phyloP scores from a whole-genome alignment of 495 filamentous ascomycete genomes.

The Hypoxylon fuscum region DNA sequence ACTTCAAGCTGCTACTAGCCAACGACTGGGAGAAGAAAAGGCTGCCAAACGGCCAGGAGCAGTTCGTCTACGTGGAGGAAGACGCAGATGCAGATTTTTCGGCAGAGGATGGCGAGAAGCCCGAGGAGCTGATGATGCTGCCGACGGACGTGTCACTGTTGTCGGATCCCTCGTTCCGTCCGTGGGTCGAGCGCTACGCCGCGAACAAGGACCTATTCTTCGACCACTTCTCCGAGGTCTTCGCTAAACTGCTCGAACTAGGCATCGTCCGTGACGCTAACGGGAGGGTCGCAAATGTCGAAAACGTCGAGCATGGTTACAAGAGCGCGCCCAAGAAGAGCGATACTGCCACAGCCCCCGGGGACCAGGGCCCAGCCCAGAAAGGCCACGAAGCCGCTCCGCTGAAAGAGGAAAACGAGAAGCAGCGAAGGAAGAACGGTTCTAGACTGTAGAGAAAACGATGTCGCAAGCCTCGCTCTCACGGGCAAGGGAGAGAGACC shows the following conservation, averaged over 20 bases:
- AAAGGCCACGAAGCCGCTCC: conserved; percentile 32
- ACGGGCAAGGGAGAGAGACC: background rate
- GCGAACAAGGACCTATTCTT: conserved; percentile 70
- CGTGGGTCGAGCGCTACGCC: conserved; percentile 69
- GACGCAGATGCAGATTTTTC: conserved; percentile 51
- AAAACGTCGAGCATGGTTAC: conserved; percentile 64
- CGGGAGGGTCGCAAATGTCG: conserved; percentile 60
- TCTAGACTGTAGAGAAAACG: conserved; percentile 21
- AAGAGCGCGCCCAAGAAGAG: conserved; percentile 68
- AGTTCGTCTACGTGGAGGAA: conserved; percentile 69
- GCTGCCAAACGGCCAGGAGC: conserved; percentile 60
- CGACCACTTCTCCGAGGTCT: conserved; percentile 66
- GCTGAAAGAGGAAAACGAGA: conserved; percentile 43
- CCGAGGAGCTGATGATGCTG: conserved; percentile 65
- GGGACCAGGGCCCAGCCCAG: conserved; percentile 38
- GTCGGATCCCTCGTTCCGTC: conserved; percentile 45
- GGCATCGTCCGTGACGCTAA: conserved; percentile 64
- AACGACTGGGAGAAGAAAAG: conserved; percentile 65
- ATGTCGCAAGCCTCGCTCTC: background rate
- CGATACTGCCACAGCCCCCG: conserved; percentile 52
- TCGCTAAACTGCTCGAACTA: conserved; percentile 70
- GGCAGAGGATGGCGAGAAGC: conserved; percentile 62
- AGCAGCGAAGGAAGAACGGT: conserved; percentile 27
- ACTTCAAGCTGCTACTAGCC: conserved; percentile 64
- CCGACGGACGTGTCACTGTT: conserved; percentile 56